phyloP scores from a whole-genome alignment of 352 stramenopile species.

The Plasmopara viticola region DNA sequence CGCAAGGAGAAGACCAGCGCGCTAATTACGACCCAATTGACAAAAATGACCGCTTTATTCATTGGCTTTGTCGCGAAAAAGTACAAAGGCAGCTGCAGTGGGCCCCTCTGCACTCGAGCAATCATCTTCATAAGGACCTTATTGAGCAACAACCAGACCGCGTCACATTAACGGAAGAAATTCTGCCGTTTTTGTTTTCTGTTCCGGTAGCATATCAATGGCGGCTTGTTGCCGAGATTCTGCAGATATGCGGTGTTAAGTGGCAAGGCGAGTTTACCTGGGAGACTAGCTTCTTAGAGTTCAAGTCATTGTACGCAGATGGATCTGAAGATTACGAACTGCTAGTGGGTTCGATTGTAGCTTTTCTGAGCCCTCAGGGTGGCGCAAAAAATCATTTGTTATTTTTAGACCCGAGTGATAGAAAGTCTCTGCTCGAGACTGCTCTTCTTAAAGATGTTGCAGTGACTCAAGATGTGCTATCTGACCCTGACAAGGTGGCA shows the following conservation, averaged over 20 bases:
- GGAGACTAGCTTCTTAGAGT: slow-evolving; percentile 8
- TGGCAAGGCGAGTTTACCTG: slow-evolving; percentile 19
- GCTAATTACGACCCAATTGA: slow-evolving; percentile 30
- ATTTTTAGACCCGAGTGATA: slow-evolving; percentile 22
- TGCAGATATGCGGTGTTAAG: slow-evolving; percentile 44
- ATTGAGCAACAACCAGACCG: slow-evolving; percentile 64
- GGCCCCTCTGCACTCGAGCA: slow-evolving; percentile 39
- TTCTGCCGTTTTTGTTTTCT: slow-evolving; percentile 70
- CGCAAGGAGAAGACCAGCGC: slow-evolving; percentile 51
- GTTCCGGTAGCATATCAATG: slow-evolving; percentile 32
- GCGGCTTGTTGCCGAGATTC: slow-evolving; percentile 29
- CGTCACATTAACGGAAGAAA: slow-evolving; percentile 60
- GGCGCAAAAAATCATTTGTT: slow-evolving; percentile 14
- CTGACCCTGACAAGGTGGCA: slow-evolving; percentile 33
- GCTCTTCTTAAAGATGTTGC: slow-evolving; percentile 19
- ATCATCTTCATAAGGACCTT: slow-evolving; percentile 36
- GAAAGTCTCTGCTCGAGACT: slow-evolving; percentile 23
- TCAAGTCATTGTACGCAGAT: slow-evolving; percentile 33
- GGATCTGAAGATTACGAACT: slow-evolving; percentile 27
- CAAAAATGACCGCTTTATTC: slow-evolving; percentile 32
- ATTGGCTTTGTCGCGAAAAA: slow-evolving; percentile 46
- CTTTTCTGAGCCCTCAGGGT: slow-evolving; percentile 27
- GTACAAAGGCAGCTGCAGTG: slow-evolving; percentile 39
- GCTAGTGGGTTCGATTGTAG: slow-evolving; percentile 36
- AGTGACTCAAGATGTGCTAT: slow-evolving; percentile 16